Percentiles rank a stretch among this genome's conserved stretches.
These are phyloP conservation scores for Colletotrichum lindemuthianum DNA, from an alignment of 2,329 filamentous ascomycete species.

Conservation along the genomic window DNA sequence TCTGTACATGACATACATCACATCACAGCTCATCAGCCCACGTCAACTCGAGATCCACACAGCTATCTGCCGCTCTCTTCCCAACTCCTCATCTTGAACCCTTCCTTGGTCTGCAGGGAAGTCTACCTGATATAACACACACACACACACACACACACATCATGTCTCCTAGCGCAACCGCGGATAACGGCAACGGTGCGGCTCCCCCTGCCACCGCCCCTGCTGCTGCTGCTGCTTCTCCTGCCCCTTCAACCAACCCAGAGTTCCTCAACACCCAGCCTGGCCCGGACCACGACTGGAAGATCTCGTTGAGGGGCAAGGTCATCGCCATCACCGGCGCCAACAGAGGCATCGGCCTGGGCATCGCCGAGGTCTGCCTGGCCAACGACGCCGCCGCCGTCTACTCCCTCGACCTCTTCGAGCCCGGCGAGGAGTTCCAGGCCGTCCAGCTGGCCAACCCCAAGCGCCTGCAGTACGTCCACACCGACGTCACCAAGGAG, in stretches of 20 bases:
- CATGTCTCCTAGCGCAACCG: conserved; percentile 27
- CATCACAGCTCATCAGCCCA: background rate
- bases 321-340: conserved; percentile 54
- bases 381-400: conserved; percentile 53
- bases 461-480: conserved; percentile 55
- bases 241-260: background rate
- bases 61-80: background rate
- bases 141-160: background rate
- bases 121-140: background rate
- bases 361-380: conserved; percentile 57
- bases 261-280: conserved; percentile 46
- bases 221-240: background rate
- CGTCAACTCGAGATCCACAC: background rate
- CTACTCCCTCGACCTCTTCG: conserved; percentile 42
- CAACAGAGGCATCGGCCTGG: conserved; percentile 56
- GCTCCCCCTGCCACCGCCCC: no score
- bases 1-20: background rate
- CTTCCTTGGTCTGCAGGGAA: background rate
- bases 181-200: conserved; percentile 13
- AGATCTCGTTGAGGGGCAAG: conserved; percentile 47
- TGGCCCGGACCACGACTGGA: conserved; percentile 47
- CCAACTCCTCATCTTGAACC: no score
- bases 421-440: conserved; percentile 40
- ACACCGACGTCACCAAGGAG: conserved; percentile 57
- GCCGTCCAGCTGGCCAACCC: conserved; percentile 48